phyloP scores from a whole-genome alignment of 2,329 filamentous ascomycete species.

The Trichoderma pleuroti region DNA sequence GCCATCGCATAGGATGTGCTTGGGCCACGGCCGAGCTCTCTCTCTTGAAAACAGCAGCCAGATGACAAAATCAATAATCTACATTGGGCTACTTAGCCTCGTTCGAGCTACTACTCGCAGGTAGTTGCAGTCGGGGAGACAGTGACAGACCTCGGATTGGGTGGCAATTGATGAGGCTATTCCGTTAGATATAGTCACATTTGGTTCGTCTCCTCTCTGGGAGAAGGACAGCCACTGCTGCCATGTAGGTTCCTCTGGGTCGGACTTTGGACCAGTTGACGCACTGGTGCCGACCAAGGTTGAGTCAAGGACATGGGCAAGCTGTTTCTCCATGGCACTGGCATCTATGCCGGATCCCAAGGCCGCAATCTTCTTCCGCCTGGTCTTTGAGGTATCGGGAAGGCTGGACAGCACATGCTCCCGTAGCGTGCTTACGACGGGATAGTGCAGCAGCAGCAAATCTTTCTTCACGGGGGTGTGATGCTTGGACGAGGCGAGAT shows the following conservation, averaged over 20 bases:
- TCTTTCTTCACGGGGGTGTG: constrained; percentile 47
- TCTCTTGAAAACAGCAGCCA: constrained; percentile 69
- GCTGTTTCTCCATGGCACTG: constrained; percentile 36
- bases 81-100: constrained; percentile 21
- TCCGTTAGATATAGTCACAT: constrained; percentile 50
- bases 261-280: neutral
- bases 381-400: constrained; percentile 61
- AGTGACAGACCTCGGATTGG: constrained; percentile 57
- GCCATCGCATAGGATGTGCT: constrained; percentile 80
- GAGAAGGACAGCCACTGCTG: constrained; percentile 60
- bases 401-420: constrained; percentile 66
- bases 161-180: constrained; percentile 45
- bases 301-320: constrained; percentile 63
- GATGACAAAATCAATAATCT: constrained; percentile 76
- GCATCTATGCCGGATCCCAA: constrained; percentile 36
- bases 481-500: neutral
- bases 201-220: constrained; percentile 58
- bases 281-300: constrained; percentile 58
- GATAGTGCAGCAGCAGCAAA: constrained; percentile 67
- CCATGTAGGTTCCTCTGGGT: constrained; percentile 41
- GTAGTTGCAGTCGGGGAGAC: neutral
- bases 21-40: constrained; percentile 49
- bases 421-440: constrained; percentile 62
- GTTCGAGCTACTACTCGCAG: neutral
- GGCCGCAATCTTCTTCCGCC: constrained; percentile 53